Percentiles rank a stretch among this genome's conserved stretches.
Conservation (phyloP, 257 asterid genomes). For the Nicotiana noctiflora region DNA sequence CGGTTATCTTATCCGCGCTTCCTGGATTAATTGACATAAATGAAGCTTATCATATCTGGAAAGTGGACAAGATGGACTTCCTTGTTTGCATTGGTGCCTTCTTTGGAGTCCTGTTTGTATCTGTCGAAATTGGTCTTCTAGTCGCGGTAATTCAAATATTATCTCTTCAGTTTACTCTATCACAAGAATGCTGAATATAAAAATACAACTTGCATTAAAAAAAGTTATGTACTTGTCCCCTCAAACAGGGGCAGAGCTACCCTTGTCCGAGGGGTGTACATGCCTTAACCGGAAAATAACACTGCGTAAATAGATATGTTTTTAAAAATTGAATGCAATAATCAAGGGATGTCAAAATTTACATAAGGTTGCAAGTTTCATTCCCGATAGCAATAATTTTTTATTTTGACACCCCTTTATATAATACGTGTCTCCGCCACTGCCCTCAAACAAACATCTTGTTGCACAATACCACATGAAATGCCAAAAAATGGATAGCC, state of each 20-base stretch:
- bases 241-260: too few relatives aligned
- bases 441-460: neutral
- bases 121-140: slow-evolving; percentile 70
- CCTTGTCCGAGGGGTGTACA: too few relatives aligned
- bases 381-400: too few relatives aligned
- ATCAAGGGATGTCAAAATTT: too few relatives aligned
- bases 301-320: too few relatives aligned
- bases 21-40: slow-evolving; percentile 59
- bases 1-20: slow-evolving; percentile 58
- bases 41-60: slow-evolving; percentile 56
- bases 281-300: too few relatives aligned
- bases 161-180: neutral
- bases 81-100: slow-evolving; percentile 49
- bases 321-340: too few relatives aligned
- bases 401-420: too few relatives aligned
- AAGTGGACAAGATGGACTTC: slow-evolving; percentile 63
- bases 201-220: neutral
- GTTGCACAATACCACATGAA: neutral
- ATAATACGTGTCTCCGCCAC: too few relatives aligned
- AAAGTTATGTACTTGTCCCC: neutral
- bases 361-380: too few relatives aligned
- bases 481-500: neutral
- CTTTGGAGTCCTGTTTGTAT: slow-evolving; percentile 56
- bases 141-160: slow-evolving; percentile 41
- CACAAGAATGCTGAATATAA: neutral